phyloP scores from a whole-genome alignment of 2,329 filamentous ascomycete species.

The Aspergillus neotritici region DNA sequence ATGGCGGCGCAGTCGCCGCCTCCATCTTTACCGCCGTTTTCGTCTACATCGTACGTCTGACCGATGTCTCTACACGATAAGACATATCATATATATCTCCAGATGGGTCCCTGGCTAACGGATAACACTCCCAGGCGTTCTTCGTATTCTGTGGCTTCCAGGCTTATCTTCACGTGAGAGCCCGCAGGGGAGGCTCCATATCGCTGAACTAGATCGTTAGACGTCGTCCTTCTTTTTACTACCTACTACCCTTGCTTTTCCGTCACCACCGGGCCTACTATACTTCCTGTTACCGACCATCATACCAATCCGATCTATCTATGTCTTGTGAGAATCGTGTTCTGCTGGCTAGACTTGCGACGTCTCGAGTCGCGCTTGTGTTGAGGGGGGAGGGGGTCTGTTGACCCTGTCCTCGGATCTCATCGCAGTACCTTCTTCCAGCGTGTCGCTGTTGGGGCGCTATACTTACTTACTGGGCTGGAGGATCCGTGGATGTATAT shows the following conservation, averaged over 20 bases:
- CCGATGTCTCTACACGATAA: neutral
- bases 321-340: neutral
- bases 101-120: slow-evolving; percentile 10
- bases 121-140: slow-evolving; percentile 58
- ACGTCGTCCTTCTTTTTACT: slow-evolving; percentile 1
- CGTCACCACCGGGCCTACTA: too few species aligned
- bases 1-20: slow-evolving; percentile 71
- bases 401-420: too few species aligned
- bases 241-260: neutral
- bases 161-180: slow-evolving; percentile 76
- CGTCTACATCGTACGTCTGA: slow-evolving; percentile 72
- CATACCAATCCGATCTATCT: neutral
- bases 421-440: neutral
- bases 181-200: slow-evolving; percentile 78
- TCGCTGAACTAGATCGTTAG: slow-evolving; percentile 51
- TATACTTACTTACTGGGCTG: neutral
- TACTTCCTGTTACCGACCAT: neutral
- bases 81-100: neutral
- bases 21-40: slow-evolving; percentile 84
- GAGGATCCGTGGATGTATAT: slow-evolving; percentile 7
- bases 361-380: too few species aligned
- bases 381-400: too few species aligned
- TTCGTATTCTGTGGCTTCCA: slow-evolving; percentile 88
- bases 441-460: neutral
- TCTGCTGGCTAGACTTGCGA: too few species aligned